Evolutionary conservation across 108 stramenopile genomes (phyloP).

Genomic region (Parmales sp.): DNA sequence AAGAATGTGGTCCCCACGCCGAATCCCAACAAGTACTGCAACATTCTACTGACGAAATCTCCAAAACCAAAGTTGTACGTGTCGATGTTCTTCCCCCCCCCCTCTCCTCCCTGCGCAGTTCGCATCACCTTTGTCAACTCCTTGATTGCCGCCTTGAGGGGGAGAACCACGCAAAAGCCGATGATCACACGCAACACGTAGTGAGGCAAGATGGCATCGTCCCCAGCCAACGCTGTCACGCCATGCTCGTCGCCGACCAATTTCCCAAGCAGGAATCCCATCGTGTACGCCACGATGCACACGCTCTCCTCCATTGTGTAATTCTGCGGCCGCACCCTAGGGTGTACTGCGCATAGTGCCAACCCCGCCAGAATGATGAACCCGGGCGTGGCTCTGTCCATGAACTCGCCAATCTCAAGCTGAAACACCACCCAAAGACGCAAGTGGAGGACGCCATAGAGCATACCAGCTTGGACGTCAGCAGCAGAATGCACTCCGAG

Average conservation of each 20-base stretch:
- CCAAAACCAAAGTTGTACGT: neutral
- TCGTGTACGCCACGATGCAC: neutral
- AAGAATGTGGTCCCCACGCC: neutral
- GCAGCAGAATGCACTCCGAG: neutral
- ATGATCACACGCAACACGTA: neutral
- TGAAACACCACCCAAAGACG: neutral
- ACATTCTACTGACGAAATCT: neutral
- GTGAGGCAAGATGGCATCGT: neutral
- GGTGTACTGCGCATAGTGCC: neutral
- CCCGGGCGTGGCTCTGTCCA: neutral
- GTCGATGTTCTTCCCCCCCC: neutral
- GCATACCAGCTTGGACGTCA: slow-evolving; percentile 1
- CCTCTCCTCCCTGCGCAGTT: neutral
- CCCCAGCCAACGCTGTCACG: neutral
- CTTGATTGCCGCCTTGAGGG: neutral
- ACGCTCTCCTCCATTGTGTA: neutral
- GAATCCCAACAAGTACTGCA: neutral
- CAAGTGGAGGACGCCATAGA: neutral
- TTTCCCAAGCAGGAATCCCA: neutral
- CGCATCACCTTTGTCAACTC: neutral
- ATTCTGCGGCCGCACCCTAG: neutral
- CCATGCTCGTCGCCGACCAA: neutral
- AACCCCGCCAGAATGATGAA: neutral
- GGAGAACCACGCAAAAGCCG: neutral
- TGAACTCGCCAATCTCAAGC: neutral